A percentile compares a stretch with the other conserved stretches of the same genome.
Evolutionary conservation across 148 eudicot genomes (phyloP).

Genomic region (Vaccinium corymbosum): DNA sequence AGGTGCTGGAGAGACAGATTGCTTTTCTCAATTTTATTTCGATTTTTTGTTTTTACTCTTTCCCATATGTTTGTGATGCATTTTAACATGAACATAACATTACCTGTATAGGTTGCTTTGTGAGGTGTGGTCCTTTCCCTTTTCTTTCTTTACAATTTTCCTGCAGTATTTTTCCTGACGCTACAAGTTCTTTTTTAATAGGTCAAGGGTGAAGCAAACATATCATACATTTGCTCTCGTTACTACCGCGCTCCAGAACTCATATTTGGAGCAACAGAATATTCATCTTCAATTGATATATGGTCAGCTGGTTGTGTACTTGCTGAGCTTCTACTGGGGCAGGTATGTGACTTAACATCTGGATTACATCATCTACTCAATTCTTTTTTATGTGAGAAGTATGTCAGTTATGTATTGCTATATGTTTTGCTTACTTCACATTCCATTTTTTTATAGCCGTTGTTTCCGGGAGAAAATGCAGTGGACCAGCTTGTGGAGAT

Average conservation of each 20-base stretch:
- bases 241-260: constrained; percentile 57
- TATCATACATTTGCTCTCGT: constrained; percentile 51
- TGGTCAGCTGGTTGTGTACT: constrained; percentile 56
- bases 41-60: background rate
- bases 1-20: background rate
- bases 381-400: background rate
- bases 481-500: constrained; percentile 57
- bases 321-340: constrained; percentile 53
- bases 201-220: constrained; percentile 61
- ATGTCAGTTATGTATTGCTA: background rate
- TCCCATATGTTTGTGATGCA: background rate
- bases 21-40: background rate
- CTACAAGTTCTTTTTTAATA: constrained; percentile 11
- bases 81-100: background rate
- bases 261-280: constrained; percentile 53
- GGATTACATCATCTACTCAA: background rate
- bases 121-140: background rate
- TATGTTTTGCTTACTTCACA: background rate
- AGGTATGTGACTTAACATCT: constrained; percentile 22
- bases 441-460: constrained; percentile 31
- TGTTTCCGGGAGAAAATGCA: constrained; percentile 59
- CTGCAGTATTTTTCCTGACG: background rate
- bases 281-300: constrained; percentile 49
- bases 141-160: background rate
- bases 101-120: background rate